These are phyloP conservation scores for Aspergillus sp. DNA, from an alignment of 2,329 filamentous ascomycete genomes.

Conservation along the genomic window DNA sequence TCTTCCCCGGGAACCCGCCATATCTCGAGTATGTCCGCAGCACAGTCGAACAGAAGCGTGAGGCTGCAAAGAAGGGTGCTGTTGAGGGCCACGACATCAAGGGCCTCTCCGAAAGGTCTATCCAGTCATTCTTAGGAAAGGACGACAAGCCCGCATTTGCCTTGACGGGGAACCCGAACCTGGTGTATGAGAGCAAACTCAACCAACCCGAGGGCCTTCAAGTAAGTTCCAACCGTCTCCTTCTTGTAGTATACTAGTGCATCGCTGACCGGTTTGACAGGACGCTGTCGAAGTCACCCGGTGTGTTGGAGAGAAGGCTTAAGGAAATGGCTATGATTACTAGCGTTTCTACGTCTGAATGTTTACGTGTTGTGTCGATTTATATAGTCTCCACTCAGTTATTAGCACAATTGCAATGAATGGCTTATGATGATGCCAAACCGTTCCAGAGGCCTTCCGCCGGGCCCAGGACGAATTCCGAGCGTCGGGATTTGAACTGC, in stretches of 20 bases:
- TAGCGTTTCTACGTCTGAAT: no score
- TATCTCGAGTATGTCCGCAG: conserved; percentile 58
- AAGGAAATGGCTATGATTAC: no score
- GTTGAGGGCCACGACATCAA: conserved; percentile 11
- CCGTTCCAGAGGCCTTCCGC: not conserved
- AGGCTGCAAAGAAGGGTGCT: conserved; percentile 25
- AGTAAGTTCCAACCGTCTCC: conserved; percentile 12
- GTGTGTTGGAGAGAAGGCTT: conserved; percentile 17
- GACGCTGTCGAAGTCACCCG: conserved; percentile 26
- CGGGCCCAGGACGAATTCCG: not conserved
- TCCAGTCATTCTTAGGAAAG: conserved; percentile 18
- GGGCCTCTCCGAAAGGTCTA: conserved; percentile 14
- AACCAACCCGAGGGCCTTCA: conserved; percentile 20
- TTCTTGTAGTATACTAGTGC: not conserved
- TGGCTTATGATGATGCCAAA: no score
- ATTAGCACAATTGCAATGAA: not conserved
- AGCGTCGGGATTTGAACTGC: conserved; percentile 50
- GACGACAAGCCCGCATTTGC: conserved; percentile 21
- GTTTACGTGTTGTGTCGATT: no score
- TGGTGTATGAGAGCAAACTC: conserved; percentile 55
- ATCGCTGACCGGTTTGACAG: conserved; percentile 7
- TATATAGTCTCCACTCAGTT: not conserved
- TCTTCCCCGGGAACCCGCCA: conserved; percentile 37
- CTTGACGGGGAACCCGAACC: conserved; percentile 50
- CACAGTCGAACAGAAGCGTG: conserved; percentile 54